phyloP scores from a whole-genome alignment of 164 flowering plant genomes.

The Vitis labrusca region DNA sequence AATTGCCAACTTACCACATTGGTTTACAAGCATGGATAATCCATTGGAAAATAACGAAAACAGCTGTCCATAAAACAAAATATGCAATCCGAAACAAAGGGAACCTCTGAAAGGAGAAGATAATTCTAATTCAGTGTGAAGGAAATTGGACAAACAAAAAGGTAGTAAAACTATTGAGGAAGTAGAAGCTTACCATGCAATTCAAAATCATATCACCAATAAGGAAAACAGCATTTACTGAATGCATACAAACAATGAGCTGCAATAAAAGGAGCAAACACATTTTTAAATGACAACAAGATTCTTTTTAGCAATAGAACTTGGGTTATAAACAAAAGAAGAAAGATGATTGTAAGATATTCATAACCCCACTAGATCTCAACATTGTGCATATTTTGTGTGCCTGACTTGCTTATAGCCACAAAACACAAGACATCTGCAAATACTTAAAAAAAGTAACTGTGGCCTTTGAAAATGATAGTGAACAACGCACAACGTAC shows the following conservation, averaged over 20 bases:
- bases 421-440: too few relatives aligned
- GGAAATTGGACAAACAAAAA: background rate
- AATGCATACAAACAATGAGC: slow-evolving; percentile 49
- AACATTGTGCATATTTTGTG: background rate
- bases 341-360: background rate
- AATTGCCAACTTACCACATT: slow-evolving; percentile 31
- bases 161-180: background rate
- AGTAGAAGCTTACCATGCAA: slow-evolving; percentile 37
- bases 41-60: slow-evolving; percentile 61
- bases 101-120: slow-evolving; percentile 42
- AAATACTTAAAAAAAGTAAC: too few relatives aligned
- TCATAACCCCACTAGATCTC: background rate
- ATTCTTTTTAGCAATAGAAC: background rate
- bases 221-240: slow-evolving; percentile 49
- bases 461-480: too few relatives aligned
- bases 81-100: slow-evolving; percentile 61
- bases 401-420: too few relatives aligned
- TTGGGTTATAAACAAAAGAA: background rate
- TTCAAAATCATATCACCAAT: slow-evolving; percentile 55
- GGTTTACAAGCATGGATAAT: slow-evolving; percentile 50
- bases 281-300: background rate
- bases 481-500: too few relatives aligned
- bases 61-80: slow-evolving; percentile 47
- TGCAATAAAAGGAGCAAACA: slow-evolving; percentile 22
- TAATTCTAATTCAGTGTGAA: background rate